Base-by-base conservation (phyloP, 2,329 filamentous ascomycete genomes). In the Cytospora schulzeri region DNA sequence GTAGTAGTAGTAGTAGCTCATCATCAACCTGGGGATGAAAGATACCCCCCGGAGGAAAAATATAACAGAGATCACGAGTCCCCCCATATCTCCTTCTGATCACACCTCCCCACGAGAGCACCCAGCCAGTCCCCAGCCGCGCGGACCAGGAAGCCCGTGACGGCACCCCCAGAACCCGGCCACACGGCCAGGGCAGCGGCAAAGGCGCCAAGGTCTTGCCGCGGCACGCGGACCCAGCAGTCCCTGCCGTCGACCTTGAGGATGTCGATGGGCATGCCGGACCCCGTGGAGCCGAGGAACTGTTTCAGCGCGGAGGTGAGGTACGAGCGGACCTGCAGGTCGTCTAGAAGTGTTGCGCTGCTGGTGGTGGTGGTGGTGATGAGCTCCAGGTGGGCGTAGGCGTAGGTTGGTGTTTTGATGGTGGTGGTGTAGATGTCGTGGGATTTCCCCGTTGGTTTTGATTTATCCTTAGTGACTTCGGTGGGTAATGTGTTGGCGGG, bases 261-360 rank as follows among this genome's bases (percentile, higher is more conserved):
- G 24, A 93, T 85, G 71, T 94, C 91, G 63, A 93, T 73, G 1
- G 88, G 78, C 4, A 93, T 87, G 14, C 85, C 86, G 2, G 82
- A 77, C 14, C 91, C 91, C 0, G 85, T 87, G 22, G 86, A 76
- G 24, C 91, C 91, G 1, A 94, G 83, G 70, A 91, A 93, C 67
- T 90, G 85, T 1, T 79, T 80, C 9, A 94, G 78, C 0, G 90
- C 88, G 1, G 83, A 75, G 2, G 83, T 85, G 69, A 90, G 84
- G 71, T 90, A 88, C 0, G 86, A 79, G 38, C 85, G 85, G 22
- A 84, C 80, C 45, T 87, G 88, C 3, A 92, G 77, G 3, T 81
- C 78, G 74, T 93, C 90, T 7, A 91, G 77, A 1, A 68, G 53
- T 3, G 62, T 57, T 17, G 62, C 33, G 29, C 56, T 54, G 38